phyloP scores from a whole-genome alignment of 176 grass and related monocot genomes.

The Tillandsia fasciculata region DNA sequence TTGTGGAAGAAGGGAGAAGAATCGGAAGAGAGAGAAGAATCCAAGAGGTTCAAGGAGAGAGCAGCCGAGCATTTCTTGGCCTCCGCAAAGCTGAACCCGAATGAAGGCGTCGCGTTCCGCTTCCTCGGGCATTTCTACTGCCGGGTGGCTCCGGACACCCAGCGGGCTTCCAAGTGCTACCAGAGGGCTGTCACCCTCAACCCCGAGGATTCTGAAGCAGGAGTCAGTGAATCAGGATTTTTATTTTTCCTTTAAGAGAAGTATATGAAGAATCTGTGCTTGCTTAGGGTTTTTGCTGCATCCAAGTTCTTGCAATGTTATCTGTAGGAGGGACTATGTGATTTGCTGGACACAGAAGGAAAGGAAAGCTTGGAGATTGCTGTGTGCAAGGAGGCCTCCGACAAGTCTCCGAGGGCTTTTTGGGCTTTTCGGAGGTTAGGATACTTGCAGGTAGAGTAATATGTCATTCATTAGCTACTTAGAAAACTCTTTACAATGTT shows the following conservation, averaged over 20 bases:
- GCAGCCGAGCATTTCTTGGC: conserved; percentile 73
- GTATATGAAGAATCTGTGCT: conserved; percentile 8
- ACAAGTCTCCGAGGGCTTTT: conserved; percentile 69
- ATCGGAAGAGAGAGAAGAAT: conserved; percentile 25
- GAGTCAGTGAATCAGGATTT: conserved; percentile 35
- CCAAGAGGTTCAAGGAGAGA: conserved; percentile 26
- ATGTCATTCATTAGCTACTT: not conserved
- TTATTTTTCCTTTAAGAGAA: conserved; percentile 5
- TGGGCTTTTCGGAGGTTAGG: conserved; percentile 83
- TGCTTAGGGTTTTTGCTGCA: conserved; percentile 8
- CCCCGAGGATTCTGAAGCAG: conserved; percentile 54
- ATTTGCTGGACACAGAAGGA: conserved; percentile 72
- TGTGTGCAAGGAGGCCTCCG: conserved; percentile 63
- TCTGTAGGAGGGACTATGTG: conserved; percentile 59
- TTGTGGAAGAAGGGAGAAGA: conserved; percentile 45
- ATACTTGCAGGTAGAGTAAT: conserved; percentile 69
- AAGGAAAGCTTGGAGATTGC: conserved; percentile 89
- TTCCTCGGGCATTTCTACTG: conserved; percentile 68
- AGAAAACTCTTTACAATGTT: conserved; percentile 2
- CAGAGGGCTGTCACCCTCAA: conserved; percentile 59
- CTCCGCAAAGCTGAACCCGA: conserved; percentile 75
- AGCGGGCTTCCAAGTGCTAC: conserved; percentile 71
- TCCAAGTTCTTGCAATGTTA: conserved; percentile 7
- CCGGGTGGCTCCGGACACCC: conserved; percentile 26
- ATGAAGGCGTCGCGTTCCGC: conserved; percentile 53